Base-by-base conservation (phyloP, 805 yeast species). In the Sugiyamaella mastotermitis region DNA sequence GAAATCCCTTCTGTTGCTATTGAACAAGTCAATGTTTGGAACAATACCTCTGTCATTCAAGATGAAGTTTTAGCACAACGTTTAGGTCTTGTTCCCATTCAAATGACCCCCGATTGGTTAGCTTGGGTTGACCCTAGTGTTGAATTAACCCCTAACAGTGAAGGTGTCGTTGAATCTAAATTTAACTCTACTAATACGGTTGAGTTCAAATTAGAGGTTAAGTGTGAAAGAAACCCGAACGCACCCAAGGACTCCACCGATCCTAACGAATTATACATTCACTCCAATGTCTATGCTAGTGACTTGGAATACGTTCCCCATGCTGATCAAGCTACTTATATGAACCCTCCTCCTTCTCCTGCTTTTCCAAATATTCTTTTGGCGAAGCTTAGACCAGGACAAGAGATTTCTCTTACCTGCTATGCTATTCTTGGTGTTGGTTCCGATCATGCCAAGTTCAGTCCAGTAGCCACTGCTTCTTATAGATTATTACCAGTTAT, bases 1-100 rank as follows among this genome's bases (percentile, higher is more conserved):
- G 98, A 92, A 60, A 95, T 92, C 28, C 98, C 98, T 15, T 75
- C 92, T 1, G 94, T 90, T 33, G 97, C 98, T 11, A 83, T 95
- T 16, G 98, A 92, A 62, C 77, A 84, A 46, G 86, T 92, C 13
- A 87, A 80, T 58, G 74, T 92, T 43, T 83, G 83, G 67, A 90
- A 86, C 71, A 92, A 92, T 63, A 92, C 98, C 1, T 85, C 96
- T 1, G 96, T 92, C 34, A 85, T 92, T 47, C 97, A 88, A 61
- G 98, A 92, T 61, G 98, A 92, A 66, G 96, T 92, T 14, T 72
- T 92, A 48, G 90, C 98, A 3, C 96, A 86, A 58, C 78, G 98
- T 68, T 79, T 92, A 46, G 98, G 98, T 34, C 71, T 92, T 48
- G 72, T 90, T 35, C 98, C 98, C 23, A 69, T 92, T 51, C 82